Evolutionary conservation across 73 alveolate species (phyloP).

Genomic region (Paramecium pentaurelia): DNA sequence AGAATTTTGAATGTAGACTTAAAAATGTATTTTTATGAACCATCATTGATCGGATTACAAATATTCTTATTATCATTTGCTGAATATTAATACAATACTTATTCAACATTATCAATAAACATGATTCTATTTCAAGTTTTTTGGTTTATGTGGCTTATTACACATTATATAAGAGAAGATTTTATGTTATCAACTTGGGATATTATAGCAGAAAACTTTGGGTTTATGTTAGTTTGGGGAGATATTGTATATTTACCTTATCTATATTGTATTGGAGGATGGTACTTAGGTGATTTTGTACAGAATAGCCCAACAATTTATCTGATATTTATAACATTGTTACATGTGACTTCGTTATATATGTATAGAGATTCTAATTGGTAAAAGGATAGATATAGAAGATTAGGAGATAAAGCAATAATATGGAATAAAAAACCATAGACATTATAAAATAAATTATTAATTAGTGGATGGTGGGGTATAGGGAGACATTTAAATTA

Average conservation of each 20-base stretch:
- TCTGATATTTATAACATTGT: background rate
- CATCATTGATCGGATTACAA: conserved; percentile 30
- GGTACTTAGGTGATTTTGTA: conserved; percentile 25
- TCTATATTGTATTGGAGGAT: conserved; percentile 40
- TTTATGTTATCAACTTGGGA: conserved; percentile 59
- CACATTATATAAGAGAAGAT: conserved; percentile 56
- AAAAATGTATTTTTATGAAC: conserved; percentile 51
- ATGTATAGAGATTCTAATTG: conserved; percentile 53
- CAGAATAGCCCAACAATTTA: background rate
- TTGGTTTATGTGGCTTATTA: conserved; percentile 17
- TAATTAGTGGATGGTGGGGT: conserved; percentile 60
- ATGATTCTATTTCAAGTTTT: conserved; percentile 1
- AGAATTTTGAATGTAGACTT: conserved; percentile 34
- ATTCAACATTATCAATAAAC: background rate
- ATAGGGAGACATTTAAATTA: conserved; percentile 52
- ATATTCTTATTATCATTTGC: conserved; percentile 34
- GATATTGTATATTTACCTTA: conserved; percentile 45
- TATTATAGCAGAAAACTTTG: conserved; percentile 53
- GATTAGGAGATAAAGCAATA: conserved; percentile 38
- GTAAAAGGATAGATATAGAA: conserved; percentile 41
- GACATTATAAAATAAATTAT: background rate
- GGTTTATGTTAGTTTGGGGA: conserved; percentile 62
- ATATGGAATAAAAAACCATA: background rate
- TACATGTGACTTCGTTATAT: conserved; percentile 3
- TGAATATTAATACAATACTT: conserved; percentile 14